These are phyloP conservation scores for Leptodermis oblonga DNA, from an alignment of 257 asterid species.

Conservation along the genomic window DNA sequence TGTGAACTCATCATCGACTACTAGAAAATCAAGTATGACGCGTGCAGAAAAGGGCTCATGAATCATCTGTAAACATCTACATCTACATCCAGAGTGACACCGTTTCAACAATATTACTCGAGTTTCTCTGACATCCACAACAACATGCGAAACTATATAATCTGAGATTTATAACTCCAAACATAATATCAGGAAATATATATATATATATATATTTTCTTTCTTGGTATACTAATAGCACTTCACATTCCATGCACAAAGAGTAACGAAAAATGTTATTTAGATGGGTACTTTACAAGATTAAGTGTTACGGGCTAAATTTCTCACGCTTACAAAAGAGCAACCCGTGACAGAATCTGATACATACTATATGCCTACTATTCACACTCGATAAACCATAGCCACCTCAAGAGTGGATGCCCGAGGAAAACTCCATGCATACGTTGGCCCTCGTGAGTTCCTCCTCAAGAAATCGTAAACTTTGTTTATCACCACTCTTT, in stretches of 20 bases:
- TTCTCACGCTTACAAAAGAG: too few species aligned
- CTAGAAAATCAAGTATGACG: too few species aligned
- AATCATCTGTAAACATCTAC: too few species aligned
- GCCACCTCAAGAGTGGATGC: conserved; percentile 96
- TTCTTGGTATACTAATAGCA: not conserved
- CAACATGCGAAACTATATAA: not conserved
- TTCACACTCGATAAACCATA: conserved; percentile 88
- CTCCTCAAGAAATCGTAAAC: conserved; percentile 81
- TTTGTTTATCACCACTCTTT: conserved; percentile 55
- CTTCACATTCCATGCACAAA: conserved; percentile 7
- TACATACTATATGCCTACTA: too few species aligned
- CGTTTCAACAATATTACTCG: not conserved
- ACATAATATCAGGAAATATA: too few species aligned
- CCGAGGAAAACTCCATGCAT: conserved; percentile 68
- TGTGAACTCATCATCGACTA: too few species aligned
- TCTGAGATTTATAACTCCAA: too few species aligned
- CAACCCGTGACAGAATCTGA: too few species aligned
- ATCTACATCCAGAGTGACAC: too few species aligned
- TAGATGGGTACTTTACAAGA: not conserved
- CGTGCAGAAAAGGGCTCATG: too few species aligned
- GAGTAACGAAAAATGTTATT: not conserved
- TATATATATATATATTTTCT: too few species aligned
- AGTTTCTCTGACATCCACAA: not conserved
- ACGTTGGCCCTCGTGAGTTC: conserved; percentile 74
- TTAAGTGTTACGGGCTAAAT: too few species aligned